phyloP scores from a whole-genome alignment of 139 green algal genomes.

The Chlorokybus atmophyticus region DNA sequence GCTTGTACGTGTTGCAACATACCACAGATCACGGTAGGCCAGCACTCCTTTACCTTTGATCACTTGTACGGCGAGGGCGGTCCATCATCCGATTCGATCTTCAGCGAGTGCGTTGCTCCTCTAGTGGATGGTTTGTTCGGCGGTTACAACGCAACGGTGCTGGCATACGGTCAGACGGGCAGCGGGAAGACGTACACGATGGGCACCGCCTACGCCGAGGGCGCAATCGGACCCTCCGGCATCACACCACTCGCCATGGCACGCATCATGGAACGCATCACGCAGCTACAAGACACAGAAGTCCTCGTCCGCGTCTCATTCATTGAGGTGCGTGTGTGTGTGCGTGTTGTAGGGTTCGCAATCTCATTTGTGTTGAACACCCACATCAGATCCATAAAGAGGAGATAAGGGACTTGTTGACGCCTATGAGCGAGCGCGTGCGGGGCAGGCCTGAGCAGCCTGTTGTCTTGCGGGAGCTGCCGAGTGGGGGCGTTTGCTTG shows the following conservation, averaged over 20 bases:
- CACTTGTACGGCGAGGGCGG: slow-evolving; percentile 26
- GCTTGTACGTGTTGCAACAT: too few relatives aligned
- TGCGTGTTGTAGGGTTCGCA: background rate
- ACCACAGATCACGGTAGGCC: too few relatives aligned
- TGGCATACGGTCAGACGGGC: slow-evolving; percentile 35
- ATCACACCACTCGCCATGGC: slow-evolving; percentile 17
- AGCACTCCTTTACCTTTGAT: slow-evolving; percentile 30
- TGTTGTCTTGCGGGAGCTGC: slow-evolving; percentile 12
- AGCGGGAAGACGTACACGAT: slow-evolving; percentile 32
- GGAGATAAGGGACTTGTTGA: slow-evolving; percentile 22
- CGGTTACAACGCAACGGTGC: slow-evolving; percentile 35
- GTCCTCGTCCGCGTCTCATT: slow-evolving; percentile 16
- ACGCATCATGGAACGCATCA: slow-evolving; percentile 9
- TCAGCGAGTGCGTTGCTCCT: slow-evolving; percentile 28
- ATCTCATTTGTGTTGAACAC: background rate
- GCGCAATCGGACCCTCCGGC: background rate
- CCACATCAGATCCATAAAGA: slow-evolving; percentile 26
- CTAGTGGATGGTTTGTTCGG: slow-evolving; percentile 33
- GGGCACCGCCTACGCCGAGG: slow-evolving; percentile 18
- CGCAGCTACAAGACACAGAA: background rate
- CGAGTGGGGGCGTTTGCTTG: slow-evolving; percentile 29
- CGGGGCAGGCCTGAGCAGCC: background rate
- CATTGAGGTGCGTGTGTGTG: slow-evolving; percentile 22
- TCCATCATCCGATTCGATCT: slow-evolving; percentile 9
- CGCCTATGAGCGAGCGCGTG: background rate